These are phyloP conservation scores for Xylariomycetidae sp. DNA, from an alignment of 2,329 filamentous ascomycete species.

Conservation along the genomic window DNA sequence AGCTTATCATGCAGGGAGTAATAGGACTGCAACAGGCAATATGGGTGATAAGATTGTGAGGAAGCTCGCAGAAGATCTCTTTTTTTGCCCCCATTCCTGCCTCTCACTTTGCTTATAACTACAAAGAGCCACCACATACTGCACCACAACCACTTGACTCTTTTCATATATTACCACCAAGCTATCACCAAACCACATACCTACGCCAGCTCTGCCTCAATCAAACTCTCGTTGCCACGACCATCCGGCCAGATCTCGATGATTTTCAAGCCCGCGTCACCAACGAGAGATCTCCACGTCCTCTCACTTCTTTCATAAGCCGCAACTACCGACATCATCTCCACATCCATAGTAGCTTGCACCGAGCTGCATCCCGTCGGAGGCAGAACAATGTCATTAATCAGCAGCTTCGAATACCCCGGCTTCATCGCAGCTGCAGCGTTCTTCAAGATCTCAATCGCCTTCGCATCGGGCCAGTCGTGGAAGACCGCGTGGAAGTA, in stretches of 20 bases:
- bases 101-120: too few relatives aligned
- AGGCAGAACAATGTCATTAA: constrained; percentile 36
- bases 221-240: constrained; percentile 12
- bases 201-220: constrained; percentile 18
- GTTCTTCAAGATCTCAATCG: constrained; percentile 26
- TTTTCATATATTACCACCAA: too few relatives aligned
- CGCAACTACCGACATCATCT: constrained; percentile 15
- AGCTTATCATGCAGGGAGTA: too few relatives aligned
- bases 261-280: constrained; percentile 14
- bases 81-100: too few relatives aligned
- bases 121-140: too few relatives aligned
- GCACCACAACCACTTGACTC: too few relatives aligned
- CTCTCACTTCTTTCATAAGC: constrained; percentile 15
- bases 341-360: constrained; percentile 15
- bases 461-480: constrained; percentile 32
- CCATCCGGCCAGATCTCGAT: constrained; percentile 14
- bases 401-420: constrained; percentile 34
- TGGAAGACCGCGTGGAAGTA: constrained; percentile 31
- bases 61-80: too few relatives aligned
- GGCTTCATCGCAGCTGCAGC: constrained; percentile 24
- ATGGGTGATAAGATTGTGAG: too few relatives aligned
- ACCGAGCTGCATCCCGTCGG: constrained; percentile 24
- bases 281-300: constrained; percentile 12
- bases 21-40: too few relatives aligned
- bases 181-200: too few relatives aligned